Conservation (phyloP, 345 rosid species). For the Kandelia obovata region DNA sequence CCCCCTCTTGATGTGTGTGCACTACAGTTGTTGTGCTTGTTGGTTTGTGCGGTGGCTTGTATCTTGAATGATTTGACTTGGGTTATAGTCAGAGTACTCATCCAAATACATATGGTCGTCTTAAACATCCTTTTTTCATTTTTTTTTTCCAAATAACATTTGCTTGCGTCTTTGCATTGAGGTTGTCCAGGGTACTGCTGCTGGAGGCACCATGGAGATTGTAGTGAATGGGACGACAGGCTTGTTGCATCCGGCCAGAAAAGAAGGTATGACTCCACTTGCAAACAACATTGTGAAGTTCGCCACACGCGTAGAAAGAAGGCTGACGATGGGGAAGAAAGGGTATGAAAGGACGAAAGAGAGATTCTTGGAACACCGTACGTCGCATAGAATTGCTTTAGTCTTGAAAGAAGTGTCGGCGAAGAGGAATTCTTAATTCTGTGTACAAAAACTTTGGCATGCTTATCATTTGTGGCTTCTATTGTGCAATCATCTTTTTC, state of each 20-base stretch:
- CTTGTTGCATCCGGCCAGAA: slow-evolving; percentile 44
- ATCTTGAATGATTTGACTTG: neutral
- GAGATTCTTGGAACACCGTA: slow-evolving; percentile 42
- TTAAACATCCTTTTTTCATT: neutral
- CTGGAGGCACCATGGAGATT: slow-evolving; percentile 51
- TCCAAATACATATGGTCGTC: no score
- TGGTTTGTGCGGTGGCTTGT: no score
- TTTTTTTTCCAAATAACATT: neutral
- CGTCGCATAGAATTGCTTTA: slow-evolving; percentile 43
- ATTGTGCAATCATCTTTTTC: no score
- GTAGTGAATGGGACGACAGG: slow-evolving; percentile 51
- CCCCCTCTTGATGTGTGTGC: no score
- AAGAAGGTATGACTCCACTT: slow-evolving; percentile 40
- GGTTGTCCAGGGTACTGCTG: slow-evolving; percentile 39
- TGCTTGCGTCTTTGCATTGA: no score
- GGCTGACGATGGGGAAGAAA: slow-evolving; percentile 53
- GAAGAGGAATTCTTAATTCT: slow-evolving; percentile 19
- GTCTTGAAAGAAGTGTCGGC: slow-evolving; percentile 37
- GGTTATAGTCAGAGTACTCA: no score
- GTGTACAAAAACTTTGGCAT: no score
- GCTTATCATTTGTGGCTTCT: no score
- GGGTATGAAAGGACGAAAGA: slow-evolving; percentile 45
- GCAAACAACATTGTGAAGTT: slow-evolving; percentile 41
- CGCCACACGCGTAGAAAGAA: slow-evolving; percentile 48
- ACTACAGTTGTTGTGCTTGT: no score